Evolutionary conservation across 106 monocot species (phyloP).

Genomic region (Narthecium ossifragum): DNA sequence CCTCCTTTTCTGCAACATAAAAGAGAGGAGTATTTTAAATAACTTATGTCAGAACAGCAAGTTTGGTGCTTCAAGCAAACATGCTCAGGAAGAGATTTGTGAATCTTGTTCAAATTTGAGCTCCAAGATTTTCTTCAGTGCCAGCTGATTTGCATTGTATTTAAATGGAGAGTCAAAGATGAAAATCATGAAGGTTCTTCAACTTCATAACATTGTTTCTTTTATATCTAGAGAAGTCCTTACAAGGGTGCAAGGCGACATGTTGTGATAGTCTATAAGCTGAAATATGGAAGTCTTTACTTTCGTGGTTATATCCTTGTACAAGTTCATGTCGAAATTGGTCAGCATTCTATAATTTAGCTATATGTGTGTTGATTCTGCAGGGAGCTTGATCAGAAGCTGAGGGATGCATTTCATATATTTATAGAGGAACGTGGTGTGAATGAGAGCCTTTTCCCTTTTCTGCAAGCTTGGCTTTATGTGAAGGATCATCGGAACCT

Average conservation of each 20-base stretch:
- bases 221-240: too few species aligned
- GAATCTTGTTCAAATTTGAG: too few species aligned
- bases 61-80: too few species aligned
- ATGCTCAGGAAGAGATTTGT: too few species aligned
- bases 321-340: background rate
- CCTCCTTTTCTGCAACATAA: background rate
- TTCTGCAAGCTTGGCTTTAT: constrained; percentile 96
- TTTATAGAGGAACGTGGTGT: constrained; percentile 83
- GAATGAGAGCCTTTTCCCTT: constrained; percentile 77
- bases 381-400: constrained; percentile 82
- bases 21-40: background rate
- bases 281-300: background rate
- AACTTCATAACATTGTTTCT: too few species aligned
- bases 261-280: background rate
- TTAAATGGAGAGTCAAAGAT: too few species aligned
- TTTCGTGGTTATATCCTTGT: too few species aligned
- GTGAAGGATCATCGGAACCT: constrained; percentile 87
- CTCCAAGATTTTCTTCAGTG: too few species aligned
- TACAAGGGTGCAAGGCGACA: too few species aligned
- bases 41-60: background rate
- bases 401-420: constrained; percentile 78
- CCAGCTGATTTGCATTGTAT: too few species aligned
- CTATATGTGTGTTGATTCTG: constrained; percentile 6
- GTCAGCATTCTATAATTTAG: background rate
- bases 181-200: too few species aligned